phyloP scores from a whole-genome alignment of 2,329 filamentous ascomycete genomes.

The Apiospora arundinis region DNA sequence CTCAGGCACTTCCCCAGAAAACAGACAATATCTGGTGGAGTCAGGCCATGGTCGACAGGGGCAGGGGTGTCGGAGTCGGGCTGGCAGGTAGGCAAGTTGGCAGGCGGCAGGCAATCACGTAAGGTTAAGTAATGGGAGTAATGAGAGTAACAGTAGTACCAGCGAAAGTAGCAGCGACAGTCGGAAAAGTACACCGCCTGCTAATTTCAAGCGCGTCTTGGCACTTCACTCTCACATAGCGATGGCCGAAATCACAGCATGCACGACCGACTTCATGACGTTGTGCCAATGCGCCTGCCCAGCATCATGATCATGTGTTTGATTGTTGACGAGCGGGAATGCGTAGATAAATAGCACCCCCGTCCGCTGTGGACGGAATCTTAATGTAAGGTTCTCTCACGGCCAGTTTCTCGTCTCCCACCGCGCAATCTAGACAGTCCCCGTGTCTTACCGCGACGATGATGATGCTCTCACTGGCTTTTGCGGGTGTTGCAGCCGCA shows the following conservation, averaged over 20 bases:
- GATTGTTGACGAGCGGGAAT: not conserved
- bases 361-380: not conserved
- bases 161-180: not conserved
- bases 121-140: no score
- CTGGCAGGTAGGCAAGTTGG: no score
- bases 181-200: not conserved
- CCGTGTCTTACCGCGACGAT: not conserved
- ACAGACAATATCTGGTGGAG: not conserved
- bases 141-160: no score
- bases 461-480: not conserved
- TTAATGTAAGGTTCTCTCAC: no score
- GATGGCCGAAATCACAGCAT: not conserved
- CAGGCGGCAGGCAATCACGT: no score
- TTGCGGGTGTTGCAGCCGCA: not conserved
- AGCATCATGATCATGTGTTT: not conserved
- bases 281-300: not conserved
- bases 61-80: slow-evolving; percentile 7
- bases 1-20: not conserved
- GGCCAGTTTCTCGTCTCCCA: not conserved
- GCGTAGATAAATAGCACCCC: not conserved
- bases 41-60: not conserved
- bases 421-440: not conserved
- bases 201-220: slow-evolving; percentile 2
- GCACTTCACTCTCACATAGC: not conserved
- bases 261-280: not conserved